Evolutionary conservation across 2,329 filamentous ascomycete genomes (phyloP).

Genomic region (Aspergillus novofumigatus): DNA sequence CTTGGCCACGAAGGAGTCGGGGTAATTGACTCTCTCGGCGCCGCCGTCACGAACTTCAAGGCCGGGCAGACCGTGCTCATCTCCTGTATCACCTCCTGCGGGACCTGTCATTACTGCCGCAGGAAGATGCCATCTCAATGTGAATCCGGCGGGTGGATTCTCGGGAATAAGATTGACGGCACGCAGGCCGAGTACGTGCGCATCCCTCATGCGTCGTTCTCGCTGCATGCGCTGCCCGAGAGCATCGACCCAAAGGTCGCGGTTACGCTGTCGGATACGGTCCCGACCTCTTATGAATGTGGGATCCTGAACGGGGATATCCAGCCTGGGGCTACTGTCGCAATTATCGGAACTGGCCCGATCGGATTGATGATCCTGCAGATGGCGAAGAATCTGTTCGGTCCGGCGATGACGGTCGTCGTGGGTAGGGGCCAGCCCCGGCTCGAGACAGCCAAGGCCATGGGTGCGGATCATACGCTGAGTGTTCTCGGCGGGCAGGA

Average conservation of each 20-base stretch:
- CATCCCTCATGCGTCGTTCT: slow-evolving; percentile 48
- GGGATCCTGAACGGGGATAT: slow-evolving; percentile 50
- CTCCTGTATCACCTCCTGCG: slow-evolving; percentile 50
- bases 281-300: slow-evolving; percentile 51
- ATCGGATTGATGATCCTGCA: slow-evolving; percentile 50
- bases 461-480: slow-evolving; percentile 46
- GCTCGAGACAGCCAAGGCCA: slow-evolving; percentile 41
- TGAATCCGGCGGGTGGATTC: slow-evolving; percentile 51
- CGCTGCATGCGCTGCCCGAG: slow-evolving; percentile 41
- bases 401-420: slow-evolving; percentile 45
- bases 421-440: slow-evolving; percentile 48
- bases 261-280: slow-evolving; percentile 45
- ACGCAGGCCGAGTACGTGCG: slow-evolving; percentile 54
- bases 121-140: slow-evolving; percentile 53
- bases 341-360: slow-evolving; percentile 51
- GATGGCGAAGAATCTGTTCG: slow-evolving; percentile 49
- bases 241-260: slow-evolving; percentile 36
- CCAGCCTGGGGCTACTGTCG: slow-evolving; percentile 47
- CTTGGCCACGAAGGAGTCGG: slow-evolving; percentile 55
- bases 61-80: slow-evolving; percentile 52
- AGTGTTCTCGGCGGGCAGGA: slow-evolving; percentile 35
- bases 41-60: slow-evolving; percentile 44
- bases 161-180: slow-evolving; percentile 52
- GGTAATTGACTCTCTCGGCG: slow-evolving; percentile 44
- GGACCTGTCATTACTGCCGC: slow-evolving; percentile 50